Percentiles rank a stretch among this genome's conserved stretches.
Conservation (phyloP, 1,139 yeast species). For the Sugiyamaella grinbergsii region DNA sequence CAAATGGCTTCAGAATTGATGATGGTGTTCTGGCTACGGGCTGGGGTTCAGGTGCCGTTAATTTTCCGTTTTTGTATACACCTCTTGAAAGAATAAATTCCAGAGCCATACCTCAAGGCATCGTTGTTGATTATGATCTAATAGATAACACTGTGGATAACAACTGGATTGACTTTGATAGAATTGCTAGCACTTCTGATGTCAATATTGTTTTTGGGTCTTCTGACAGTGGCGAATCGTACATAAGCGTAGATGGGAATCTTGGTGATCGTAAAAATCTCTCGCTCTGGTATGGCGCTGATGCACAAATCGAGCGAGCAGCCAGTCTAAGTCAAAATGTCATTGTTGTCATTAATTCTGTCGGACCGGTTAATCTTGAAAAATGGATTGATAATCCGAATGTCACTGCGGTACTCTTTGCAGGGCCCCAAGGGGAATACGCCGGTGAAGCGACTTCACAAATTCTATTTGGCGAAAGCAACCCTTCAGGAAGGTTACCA, state of each 20-base stretch:
- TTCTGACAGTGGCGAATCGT: conserved; percentile 56
- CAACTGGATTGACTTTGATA: conserved; percentile 43
- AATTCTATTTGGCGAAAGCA: conserved; percentile 58
- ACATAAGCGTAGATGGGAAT: conserved; percentile 57
- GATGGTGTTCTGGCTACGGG: conserved; percentile 38
- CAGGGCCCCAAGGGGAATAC: conserved; percentile 63
- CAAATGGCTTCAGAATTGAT: conserved; percentile 43
- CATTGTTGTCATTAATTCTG: conserved; percentile 59
- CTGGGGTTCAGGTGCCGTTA: conserved; percentile 54
- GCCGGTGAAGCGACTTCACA: conserved; percentile 53
- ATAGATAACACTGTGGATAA: conserved; percentile 43
- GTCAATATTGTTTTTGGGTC: conserved; percentile 55
- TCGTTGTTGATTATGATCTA: conserved; percentile 31
- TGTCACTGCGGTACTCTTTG: conserved; percentile 58
- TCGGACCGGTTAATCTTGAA: conserved; percentile 63
- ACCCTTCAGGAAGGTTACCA: conserved; percentile 65
- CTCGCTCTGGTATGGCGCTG: conserved; percentile 64
- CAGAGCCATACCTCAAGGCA: conserved; percentile 28
- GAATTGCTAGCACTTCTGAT: conserved; percentile 53
- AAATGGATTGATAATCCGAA: conserved; percentile 60
- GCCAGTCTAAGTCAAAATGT: conserved; percentile 56
- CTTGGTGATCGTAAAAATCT: conserved; percentile 58
- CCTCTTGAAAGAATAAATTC: conserved; percentile 46
- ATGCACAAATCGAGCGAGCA: conserved; percentile 52
- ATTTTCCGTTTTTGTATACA: conserved; percentile 56